A percentile compares a stretch with the other conserved stretches of the same genome.
Conservation (phyloP, 345 rosid species). For the Trapa incisa region DNA sequence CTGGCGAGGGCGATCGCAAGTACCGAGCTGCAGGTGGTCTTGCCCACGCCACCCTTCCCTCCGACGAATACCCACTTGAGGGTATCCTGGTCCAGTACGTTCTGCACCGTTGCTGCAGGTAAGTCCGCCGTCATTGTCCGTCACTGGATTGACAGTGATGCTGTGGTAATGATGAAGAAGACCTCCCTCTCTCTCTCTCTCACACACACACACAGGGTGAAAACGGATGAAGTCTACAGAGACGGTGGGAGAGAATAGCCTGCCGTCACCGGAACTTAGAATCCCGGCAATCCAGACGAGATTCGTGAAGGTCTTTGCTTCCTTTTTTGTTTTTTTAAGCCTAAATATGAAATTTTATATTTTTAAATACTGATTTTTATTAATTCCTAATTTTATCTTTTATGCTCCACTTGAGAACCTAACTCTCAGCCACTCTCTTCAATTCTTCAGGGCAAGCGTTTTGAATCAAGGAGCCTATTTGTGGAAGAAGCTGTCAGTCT, state of each 20-base stretch:
- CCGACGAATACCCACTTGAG: constrained; percentile 99
- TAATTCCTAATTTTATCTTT: no score
- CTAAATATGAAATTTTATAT: no score
- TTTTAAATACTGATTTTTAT: no score
- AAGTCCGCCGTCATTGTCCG: constrained; percentile 22
- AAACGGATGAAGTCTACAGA: not conserved
- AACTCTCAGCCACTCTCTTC: no score
- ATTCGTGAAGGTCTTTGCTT: no score
- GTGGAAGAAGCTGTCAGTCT: no score
- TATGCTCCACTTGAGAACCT: no score
- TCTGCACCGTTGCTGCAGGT: constrained; percentile 60
- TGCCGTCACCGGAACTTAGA: not conserved
- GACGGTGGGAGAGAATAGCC: not conserved
- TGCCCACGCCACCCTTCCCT: constrained; percentile 97
- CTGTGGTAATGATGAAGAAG: not conserved
- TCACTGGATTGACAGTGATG: not conserved
- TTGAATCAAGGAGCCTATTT: no score
- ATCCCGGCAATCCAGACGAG: no score
- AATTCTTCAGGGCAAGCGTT: no score
- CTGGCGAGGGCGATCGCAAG: constrained; percentile 62
- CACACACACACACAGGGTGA: not conserved
- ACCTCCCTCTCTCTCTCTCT: not conserved
- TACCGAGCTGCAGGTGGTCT: constrained; percentile 94
- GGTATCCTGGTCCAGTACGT: constrained; percentile 72
- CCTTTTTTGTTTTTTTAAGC: no score